These are phyloP conservation scores for Lycium barbarum DNA, from an alignment of 257 asterid species.

Conservation along the genomic window DNA sequence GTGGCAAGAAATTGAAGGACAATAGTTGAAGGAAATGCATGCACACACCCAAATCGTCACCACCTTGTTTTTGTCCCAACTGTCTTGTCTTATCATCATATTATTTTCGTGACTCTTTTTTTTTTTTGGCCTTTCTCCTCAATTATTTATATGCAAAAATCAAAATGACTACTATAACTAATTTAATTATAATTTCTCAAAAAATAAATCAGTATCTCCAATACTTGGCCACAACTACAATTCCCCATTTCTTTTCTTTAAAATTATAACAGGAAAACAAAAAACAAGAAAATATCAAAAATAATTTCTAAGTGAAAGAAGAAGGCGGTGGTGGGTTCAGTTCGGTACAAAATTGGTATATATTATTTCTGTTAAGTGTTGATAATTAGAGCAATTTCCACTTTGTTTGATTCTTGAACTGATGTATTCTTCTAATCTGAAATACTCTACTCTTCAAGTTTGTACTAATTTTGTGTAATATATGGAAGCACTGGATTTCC, in stretches of 20 bases:
- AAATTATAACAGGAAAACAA: background rate
- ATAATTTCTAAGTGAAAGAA: background rate
- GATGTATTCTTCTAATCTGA: background rate
- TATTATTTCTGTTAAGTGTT: background rate
- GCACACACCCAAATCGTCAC: background rate
- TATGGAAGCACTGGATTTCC: too few relatives aligned
- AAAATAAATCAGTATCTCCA: background rate
- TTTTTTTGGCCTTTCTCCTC: background rate
- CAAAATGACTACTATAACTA: background rate
- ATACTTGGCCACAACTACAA: background rate
- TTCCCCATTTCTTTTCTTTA: background rate
- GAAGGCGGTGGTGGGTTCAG: background rate
- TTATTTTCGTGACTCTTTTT: slow-evolving; percentile 21
- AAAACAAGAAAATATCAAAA: background rate
- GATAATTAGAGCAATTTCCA: background rate
- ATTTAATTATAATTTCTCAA: background rate
- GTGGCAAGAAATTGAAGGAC: slow-evolving; percentile 1
- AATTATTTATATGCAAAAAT: background rate
- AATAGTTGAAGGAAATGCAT: background rate
- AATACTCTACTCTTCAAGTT: background rate
- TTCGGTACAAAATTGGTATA: background rate
- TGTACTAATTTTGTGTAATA: background rate
- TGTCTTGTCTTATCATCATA: background rate
- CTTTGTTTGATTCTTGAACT: slow-evolving; percentile 12
- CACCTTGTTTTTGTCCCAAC: background rate